Evolutionary conservation across 441 rosid species (phyloP).

Genomic region (Raphanus hybrid): DNA sequence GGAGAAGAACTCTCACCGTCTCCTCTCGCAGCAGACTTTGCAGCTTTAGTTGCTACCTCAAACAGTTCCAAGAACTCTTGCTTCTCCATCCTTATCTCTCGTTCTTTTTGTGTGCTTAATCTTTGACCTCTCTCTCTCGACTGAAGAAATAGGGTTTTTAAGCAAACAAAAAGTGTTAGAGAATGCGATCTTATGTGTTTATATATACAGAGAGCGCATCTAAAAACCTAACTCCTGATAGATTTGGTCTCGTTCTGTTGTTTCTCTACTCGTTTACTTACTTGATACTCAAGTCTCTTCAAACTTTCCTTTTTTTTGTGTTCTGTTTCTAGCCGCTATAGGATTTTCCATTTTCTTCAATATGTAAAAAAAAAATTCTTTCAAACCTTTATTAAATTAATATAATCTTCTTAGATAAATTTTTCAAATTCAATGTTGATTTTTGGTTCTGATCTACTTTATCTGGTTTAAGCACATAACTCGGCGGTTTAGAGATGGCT

Average conservation of each 20-base stretch:
- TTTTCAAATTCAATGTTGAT: not conserved
- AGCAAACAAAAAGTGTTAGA: not conserved
- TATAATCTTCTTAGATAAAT: not conserved
- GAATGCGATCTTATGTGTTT: not conserved
- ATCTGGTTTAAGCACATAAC: too few relatives aligned
- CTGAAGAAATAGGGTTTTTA: not conserved
- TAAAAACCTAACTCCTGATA: not conserved
- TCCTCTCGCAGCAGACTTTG: conserved; percentile 14
- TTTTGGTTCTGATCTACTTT: too few relatives aligned
- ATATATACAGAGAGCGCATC: not conserved
- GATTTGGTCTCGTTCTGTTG: not conserved
- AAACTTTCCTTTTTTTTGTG: not conserved
- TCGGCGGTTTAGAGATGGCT: not conserved
- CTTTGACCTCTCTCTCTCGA: too few relatives aligned
- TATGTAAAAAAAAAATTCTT: not conserved
- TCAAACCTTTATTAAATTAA: not conserved
- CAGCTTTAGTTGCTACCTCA: conserved; percentile 17
- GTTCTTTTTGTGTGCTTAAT: too few relatives aligned
- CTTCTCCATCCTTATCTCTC: conserved; percentile 17
- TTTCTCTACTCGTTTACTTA: not conserved
- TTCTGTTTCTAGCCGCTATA: not conserved
- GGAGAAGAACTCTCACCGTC: not conserved
- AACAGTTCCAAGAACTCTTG: conserved; percentile 26
- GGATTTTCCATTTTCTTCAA: not conserved
- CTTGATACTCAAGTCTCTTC: not conserved